phyloP scores from a whole-genome alignment of 2,329 filamentous ascomycete genomes.

The Fonsecaea monophora region DNA sequence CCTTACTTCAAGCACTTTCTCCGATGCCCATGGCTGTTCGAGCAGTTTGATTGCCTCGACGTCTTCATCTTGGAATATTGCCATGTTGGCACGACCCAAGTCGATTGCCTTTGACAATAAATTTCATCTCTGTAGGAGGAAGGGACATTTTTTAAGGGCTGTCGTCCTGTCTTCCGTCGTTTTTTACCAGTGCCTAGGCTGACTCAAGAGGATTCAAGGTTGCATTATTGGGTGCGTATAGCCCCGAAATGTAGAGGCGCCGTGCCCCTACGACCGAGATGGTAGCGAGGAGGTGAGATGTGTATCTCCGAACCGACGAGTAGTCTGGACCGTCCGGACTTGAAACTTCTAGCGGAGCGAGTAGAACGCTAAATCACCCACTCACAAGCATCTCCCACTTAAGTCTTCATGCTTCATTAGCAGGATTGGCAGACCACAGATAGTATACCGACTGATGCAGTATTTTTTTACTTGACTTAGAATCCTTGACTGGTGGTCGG shows the following conservation, averaged over 20 bases:
- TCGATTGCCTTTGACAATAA: not conserved
- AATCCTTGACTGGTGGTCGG: too few relatives aligned
- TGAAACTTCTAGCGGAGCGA: too few relatives aligned
- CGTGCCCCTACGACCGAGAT: not conserved
- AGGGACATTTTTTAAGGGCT: not conserved
- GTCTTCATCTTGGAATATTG: conserved; percentile 16
- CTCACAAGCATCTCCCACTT: too few relatives aligned
- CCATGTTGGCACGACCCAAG: conserved; percentile 7
- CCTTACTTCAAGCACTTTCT: conserved; percentile 25
- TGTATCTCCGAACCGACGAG: not conserved
- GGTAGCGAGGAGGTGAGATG: not conserved
- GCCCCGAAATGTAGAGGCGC: not conserved
- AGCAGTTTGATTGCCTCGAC: conserved; percentile 17
- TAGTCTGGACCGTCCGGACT: too few relatives aligned
- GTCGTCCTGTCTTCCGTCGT: not conserved
- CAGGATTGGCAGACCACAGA: too few relatives aligned
- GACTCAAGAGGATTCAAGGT: not conserved
- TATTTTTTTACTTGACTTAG: too few relatives aligned
- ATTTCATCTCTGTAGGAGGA: not conserved
- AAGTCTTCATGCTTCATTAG: too few relatives aligned
- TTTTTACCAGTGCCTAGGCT: not conserved
- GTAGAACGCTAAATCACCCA: too few relatives aligned
- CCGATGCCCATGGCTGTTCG: conserved; percentile 19
- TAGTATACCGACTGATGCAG: too few relatives aligned
- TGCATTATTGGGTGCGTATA: not conserved